Base-by-base conservation (phyloP, 495 filamentous ascomycete genomes). In the Aspergillus biplanus region DNA sequence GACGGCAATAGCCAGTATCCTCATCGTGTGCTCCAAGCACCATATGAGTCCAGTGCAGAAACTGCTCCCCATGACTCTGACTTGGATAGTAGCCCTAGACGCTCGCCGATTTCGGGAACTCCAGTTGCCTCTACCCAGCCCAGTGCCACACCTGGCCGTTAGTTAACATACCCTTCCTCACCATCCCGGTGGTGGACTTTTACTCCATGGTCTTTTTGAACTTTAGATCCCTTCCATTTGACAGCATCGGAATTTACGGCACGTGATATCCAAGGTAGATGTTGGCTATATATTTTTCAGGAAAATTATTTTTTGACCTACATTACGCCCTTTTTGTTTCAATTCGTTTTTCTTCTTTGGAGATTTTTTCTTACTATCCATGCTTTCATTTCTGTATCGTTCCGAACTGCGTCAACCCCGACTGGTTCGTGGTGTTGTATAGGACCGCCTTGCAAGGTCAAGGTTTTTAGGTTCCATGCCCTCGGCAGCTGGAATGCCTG, bases 51-150 rank as follows among this genome's bases (percentile, higher is more conserved):
- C 13, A 62, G 58, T 16, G n/a, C 47, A 15, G 58, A 61, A 16
- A 55, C 58, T 35, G 58, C 52, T 9, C 52, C 53, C 6, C 62
- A 33, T 37, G 66, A 65, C 21, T 59, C 62, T 44, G 63, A 65
- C 53, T 4, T 46, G 27, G 65, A 67, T 35, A 63, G 63, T 21
- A 69, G 62, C n/a, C 62, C 64, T 13, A 37, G 59, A 6, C 42
- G 21, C n/a, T 64, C 59, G 9, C 59, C 65, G n/a, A 54, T 47
- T 5, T 61, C 47, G 6, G 37, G 53, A 33, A 33, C 32, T 12
- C 57, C 58, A 33, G 31, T 44, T 18, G 33, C 48, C n/a, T 31
- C 50, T 18, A 47, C 18, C 0, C 37, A 47, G 12, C 31, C 12
- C 7, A 31, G 56, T 35, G 46, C 33, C 27, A 12, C n/a, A 6